phyloP scores from a whole-genome alignment of 2,329 filamentous ascomycete species.

The Botrytis hyacinthi region DNA sequence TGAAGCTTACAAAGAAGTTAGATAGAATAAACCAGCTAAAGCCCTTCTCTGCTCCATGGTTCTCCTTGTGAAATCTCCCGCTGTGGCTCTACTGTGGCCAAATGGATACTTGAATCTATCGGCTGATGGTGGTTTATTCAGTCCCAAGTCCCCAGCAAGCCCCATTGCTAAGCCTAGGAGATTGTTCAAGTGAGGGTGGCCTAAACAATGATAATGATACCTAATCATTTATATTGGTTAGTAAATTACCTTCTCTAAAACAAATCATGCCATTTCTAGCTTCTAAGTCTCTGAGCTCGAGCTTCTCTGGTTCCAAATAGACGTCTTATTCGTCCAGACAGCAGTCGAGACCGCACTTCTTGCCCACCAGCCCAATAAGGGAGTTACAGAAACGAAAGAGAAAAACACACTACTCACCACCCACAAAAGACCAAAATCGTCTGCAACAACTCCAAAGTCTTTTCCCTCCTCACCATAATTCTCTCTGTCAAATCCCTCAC shows the following conservation, averaged over 20 bases:
- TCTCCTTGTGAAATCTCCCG: not conserved
- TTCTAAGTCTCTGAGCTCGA: not conserved
- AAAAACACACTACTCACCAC: conserved; percentile 3
- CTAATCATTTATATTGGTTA: not conserved
- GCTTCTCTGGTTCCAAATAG: no score
- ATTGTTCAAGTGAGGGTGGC: conserved; percentile 17
- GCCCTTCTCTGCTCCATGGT: conserved; percentile 14
- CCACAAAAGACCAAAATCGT: conserved; percentile 19
- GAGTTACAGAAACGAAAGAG: not conserved
- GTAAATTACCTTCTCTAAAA: not conserved
- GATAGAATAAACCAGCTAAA: conserved; percentile 16
- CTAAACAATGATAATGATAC: conserved; percentile 22
- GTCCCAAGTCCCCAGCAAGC: conserved; percentile 1
- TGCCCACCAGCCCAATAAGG: no score
- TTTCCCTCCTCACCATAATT: conserved; percentile 6
- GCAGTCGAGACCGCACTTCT: not conserved
- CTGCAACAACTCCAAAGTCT: conserved; percentile 18
- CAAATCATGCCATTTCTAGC: not conserved
- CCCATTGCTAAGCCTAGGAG: conserved; percentile 9
- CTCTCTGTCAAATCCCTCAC: conserved; percentile 14
- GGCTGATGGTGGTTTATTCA: conserved; percentile 7
- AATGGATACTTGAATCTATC: conserved; percentile 15
- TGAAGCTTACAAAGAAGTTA: conserved; percentile 12
- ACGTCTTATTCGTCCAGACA: no score
- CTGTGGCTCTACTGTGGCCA: conserved; percentile 4